phyloP scores from a whole-genome alignment of 148 eudicot species.

The Gaultheria prostrata region DNA sequence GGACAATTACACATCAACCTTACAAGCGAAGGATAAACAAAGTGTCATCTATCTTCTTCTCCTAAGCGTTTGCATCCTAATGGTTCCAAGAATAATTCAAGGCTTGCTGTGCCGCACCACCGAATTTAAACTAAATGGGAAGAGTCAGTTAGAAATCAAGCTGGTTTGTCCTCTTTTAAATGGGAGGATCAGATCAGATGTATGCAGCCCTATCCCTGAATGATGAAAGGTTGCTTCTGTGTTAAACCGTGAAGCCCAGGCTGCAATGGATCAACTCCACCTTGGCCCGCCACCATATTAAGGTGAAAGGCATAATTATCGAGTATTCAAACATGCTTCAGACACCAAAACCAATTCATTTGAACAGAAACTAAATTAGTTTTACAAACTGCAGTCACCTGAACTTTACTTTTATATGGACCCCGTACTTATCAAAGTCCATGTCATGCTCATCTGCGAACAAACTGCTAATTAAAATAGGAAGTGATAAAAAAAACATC shows the following conservation, averaged over 20 bases:
- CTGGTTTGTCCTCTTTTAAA: neutral
- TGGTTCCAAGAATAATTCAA: neutral
- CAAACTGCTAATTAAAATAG: conserved; percentile 22
- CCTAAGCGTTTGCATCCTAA: neutral
- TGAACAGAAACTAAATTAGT: neutral
- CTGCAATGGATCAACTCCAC: neutral
- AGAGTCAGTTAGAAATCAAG: neutral
- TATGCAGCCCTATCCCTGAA: neutral
- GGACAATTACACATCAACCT: neutral
- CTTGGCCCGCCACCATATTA: neutral
- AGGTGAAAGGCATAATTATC: neutral
- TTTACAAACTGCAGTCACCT: conserved; percentile 46
- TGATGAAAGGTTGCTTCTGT: neutral
- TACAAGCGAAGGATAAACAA: neutral
- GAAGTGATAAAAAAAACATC: neutral
- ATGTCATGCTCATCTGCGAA: conserved; percentile 78
- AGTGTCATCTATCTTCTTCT: neutral
- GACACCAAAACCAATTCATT: neutral
- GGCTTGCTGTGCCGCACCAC: neutral
- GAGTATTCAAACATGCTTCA: neutral
- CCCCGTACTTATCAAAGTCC: conserved; percentile 83
- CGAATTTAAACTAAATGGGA: neutral
- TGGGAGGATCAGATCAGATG: neutral
- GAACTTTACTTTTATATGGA: conserved; percentile 93
- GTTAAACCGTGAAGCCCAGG: neutral